These are phyloP conservation scores for Rosa hybrid DNA, from an alignment of 331 rosid genomes.

Conservation along the genomic window DNA sequence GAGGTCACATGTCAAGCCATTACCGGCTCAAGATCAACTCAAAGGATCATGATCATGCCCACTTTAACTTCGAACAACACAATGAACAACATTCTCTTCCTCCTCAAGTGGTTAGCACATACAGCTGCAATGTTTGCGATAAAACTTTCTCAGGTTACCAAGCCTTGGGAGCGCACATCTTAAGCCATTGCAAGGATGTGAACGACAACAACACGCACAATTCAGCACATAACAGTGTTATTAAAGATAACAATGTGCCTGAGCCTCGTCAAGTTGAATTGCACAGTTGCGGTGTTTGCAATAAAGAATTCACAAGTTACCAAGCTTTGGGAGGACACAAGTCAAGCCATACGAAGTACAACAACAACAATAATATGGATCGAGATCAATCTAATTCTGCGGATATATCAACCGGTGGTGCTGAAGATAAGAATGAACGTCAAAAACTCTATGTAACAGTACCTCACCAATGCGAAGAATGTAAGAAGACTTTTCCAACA, in stretches of 20 bases:
- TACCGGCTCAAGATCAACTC: conserved; percentile 16
- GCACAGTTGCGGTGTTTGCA: conserved; percentile 30
- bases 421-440: neutral
- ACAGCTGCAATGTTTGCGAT: conserved; percentile 28
- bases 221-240: neutral
- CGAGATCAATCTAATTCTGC: neutral
- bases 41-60: neutral
- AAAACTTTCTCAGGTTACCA: conserved; percentile 29
- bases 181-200: conserved; percentile 23
- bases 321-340: conserved; percentile 45
- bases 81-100: neutral
- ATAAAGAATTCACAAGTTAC: conserved; percentile 25
- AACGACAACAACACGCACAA: neutral
- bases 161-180: conserved; percentile 46
- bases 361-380: neutral
- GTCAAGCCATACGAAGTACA: conserved; percentile 29
- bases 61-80: neutral
- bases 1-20: conserved; percentile 42
- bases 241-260: neutral
- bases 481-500: conserved; percentile 25
- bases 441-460: neutral
- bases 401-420: neutral
- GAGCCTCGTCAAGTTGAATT: neutral
- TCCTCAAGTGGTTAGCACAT: neutral
- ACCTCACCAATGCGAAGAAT: conserved; percentile 14